These are phyloP conservation scores for Claviceps paspali DNA, from an alignment of 2,329 filamentous ascomycete genomes.

Conservation along the genomic window DNA sequence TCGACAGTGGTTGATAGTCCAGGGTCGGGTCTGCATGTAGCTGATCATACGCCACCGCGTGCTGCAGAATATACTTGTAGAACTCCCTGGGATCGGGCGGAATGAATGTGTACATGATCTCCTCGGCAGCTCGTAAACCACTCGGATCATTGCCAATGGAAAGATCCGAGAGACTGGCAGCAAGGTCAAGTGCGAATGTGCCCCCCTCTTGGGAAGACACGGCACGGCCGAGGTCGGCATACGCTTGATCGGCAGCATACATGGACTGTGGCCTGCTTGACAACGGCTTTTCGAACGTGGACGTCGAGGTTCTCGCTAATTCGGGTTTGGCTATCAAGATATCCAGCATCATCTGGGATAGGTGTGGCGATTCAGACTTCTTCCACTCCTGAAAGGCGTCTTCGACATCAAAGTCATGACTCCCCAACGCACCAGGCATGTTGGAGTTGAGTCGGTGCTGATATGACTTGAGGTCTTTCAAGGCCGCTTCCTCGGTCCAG, in stretches of 20 bases:
- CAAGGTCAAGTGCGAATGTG: constrained; percentile 42
- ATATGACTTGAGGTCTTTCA: constrained; percentile 86
- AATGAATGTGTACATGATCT: constrained; percentile 72
- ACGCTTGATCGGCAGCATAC: constrained; percentile 33
- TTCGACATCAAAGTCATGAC: constrained; percentile 78
- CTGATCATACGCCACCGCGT: constrained; percentile 54
- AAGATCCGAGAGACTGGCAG: constrained; percentile 51
- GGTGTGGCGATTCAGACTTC: constrained; percentile 69
- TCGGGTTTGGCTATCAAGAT: constrained; percentile 78
- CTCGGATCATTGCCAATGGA: constrained; percentile 41
- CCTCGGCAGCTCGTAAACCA: constrained; percentile 39
- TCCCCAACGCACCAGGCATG: constrained; percentile 60
- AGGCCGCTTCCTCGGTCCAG: constrained; percentile 85
- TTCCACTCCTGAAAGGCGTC: constrained; percentile 85
- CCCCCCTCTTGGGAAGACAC: constrained; percentile 30
- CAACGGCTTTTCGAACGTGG: constrained; percentile 40
- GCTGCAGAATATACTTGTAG: constrained; percentile 68
- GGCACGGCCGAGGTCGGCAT: constrained; percentile 36
- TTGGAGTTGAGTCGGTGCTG: constrained; percentile 76
- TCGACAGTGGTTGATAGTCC: constrained; percentile 46
- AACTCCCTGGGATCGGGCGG: constrained; percentile 69
- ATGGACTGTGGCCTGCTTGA: constrained; percentile 32
- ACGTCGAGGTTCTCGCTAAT: constrained; percentile 60
- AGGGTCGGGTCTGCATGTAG: constrained; percentile 37
- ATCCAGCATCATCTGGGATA: constrained; percentile 87